phyloP scores from a whole-genome alignment of 139 green algal species.

The Chlamydomonas sp. region DNA sequence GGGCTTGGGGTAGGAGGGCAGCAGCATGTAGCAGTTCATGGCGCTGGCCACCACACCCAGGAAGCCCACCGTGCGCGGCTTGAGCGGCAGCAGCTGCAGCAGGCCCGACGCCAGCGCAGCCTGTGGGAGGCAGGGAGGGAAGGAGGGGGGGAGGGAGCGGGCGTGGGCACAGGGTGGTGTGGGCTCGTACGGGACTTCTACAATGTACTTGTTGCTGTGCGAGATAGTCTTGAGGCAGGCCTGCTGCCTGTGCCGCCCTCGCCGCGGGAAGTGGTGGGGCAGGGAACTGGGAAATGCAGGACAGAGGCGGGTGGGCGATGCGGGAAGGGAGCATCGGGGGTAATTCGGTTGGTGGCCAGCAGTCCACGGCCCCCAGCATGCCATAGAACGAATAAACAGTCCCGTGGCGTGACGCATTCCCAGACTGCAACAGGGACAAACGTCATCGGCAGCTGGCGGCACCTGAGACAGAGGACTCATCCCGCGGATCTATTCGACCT shows the following conservation, averaged over 20 bases:
- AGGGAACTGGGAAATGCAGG: too few species aligned
- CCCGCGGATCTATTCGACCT: background rate
- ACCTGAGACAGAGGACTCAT: background rate
- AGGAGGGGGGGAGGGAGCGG: background rate
- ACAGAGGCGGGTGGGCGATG: too few species aligned
- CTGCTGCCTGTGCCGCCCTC: too few species aligned
- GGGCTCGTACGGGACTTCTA: too few species aligned
- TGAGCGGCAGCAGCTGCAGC: conserved; percentile 73
- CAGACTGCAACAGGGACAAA: too few species aligned
- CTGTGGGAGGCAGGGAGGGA: conserved; percentile 47
- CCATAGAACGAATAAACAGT: too few species aligned
- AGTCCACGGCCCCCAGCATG: too few species aligned
- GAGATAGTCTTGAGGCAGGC: too few species aligned
- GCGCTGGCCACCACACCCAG: conserved; percentile 78
- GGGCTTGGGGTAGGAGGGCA: conserved; percentile 61
- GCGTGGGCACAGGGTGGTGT: background rate
- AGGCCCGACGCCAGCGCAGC: conserved; percentile 78
- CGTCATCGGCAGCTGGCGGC: background rate
- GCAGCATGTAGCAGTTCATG: conserved; percentile 94
- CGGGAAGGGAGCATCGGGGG: too few species aligned
- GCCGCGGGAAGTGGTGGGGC: background rate
- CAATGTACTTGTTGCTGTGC: too few species aligned
- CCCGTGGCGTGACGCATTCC: too few species aligned
- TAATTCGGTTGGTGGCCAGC: too few species aligned
- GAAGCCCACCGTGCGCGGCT: conserved; percentile 82